Evolutionary conservation across 768 basidiomycete genomes (phyloP).

Genomic region (Dacryopinax spathularia): DNA sequence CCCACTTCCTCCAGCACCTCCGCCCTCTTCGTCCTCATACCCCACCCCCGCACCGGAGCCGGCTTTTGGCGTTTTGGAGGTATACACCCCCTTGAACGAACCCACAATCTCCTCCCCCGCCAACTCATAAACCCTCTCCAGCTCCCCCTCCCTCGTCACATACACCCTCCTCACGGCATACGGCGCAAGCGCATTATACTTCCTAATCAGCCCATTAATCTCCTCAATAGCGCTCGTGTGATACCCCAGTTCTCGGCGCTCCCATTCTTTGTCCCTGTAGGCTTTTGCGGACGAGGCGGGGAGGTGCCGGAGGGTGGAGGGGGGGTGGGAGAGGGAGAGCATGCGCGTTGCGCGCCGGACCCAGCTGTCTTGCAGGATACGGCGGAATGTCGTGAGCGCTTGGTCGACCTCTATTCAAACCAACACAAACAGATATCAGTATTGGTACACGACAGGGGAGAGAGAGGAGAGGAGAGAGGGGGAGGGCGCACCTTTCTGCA

Average conservation of each 20-base stretch:
- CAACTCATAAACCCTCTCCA: constrained; percentile 39
- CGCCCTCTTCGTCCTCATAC: neutral
- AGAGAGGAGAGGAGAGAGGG: neutral
- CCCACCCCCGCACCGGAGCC: constrained; percentile 2
- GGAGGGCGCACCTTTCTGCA: constrained; percentile 44
- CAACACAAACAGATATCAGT: neutral
- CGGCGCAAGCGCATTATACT: constrained; percentile 69
- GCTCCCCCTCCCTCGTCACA: constrained; percentile 42
- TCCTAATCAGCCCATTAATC: constrained; percentile 58
- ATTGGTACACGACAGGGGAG: neutral
- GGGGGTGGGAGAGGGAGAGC: constrained; percentile 34
- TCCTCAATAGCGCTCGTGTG: constrained; percentile 56
- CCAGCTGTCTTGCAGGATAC: constrained; percentile 53
- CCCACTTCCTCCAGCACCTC: neutral
- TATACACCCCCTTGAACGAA: constrained; percentile 24
- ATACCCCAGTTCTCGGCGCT: constrained; percentile 47
- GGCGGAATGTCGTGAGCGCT: constrained; percentile 46
- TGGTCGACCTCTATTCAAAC: constrained; percentile 45
- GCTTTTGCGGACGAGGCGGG: constrained; percentile 27
- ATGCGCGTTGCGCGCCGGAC: constrained; percentile 57
- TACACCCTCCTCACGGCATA: constrained; percentile 58
- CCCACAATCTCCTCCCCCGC: constrained; percentile 39
- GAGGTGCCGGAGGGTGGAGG: constrained; percentile 26
- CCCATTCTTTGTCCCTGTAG: constrained; percentile 53
- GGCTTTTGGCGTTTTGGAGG: constrained; percentile 1